Percentiles rank a stretch among this genome's conserved stretches.
These are phyloP conservation scores for Suhomyces kilbournensis DNA, from an alignment of 805 yeast species.

Conservation along the genomic window DNA sequence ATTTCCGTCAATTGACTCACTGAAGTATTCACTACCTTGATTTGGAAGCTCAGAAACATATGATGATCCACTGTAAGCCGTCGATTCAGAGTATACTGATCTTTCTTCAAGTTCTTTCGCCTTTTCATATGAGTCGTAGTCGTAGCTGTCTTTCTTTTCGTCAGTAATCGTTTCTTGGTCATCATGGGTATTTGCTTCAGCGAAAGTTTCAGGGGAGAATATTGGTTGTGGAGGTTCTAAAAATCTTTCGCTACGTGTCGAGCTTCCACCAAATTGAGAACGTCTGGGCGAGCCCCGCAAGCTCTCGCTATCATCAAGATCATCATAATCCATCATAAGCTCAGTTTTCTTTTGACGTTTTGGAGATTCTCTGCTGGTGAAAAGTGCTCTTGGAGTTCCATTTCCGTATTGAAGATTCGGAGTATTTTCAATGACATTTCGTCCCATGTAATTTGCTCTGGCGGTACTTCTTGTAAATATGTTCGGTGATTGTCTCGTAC, in stretches of 20 bases:
- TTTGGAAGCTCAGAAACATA: constrained; percentile 15
- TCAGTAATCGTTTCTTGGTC: constrained; percentile 34
- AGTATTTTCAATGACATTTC: constrained; percentile 20
- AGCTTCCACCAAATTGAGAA: constrained; percentile 26
- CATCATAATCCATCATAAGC: constrained; percentile 37
- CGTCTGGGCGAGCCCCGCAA: constrained; percentile 38
- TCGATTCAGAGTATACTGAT: constrained; percentile 35
- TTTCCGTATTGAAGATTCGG: constrained; percentile 23
- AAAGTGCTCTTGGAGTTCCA: constrained; percentile 58
- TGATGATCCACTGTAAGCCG: constrained; percentile 33
- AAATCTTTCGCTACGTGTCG: constrained; percentile 46
- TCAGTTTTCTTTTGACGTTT: constrained; percentile 51
- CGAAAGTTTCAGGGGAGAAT: constrained; percentile 60
- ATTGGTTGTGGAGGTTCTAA: constrained; percentile 65
- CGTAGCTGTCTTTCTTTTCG: constrained; percentile 23
- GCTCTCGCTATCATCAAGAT: constrained; percentile 22
- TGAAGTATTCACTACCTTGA: constrained; percentile 35
- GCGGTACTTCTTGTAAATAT: constrained; percentile 40
- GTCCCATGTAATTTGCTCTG: constrained; percentile 16
- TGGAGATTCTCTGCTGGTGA: constrained; percentile 71
- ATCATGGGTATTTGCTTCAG: constrained; percentile 48
- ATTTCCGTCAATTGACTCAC: constrained; percentile 45
- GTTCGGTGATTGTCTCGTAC: constrained; percentile 41
- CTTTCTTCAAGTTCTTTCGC: constrained; percentile 30
- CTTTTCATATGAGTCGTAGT: constrained; percentile 36